Conservation (phyloP, 2,329 filamentous ascomycete species). For the Rhinocladiella similis region DNA sequence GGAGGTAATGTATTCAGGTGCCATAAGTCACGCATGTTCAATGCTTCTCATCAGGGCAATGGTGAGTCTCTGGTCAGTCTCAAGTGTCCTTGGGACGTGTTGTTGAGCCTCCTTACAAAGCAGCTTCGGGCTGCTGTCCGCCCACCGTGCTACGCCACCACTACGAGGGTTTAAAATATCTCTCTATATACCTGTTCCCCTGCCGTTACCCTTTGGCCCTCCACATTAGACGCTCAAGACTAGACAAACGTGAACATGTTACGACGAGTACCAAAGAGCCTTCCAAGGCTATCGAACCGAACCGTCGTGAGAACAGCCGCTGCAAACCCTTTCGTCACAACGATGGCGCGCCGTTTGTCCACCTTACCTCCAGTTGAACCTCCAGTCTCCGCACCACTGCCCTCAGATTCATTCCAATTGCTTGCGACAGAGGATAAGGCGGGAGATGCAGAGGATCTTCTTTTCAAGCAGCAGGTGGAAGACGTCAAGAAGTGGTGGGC, state of each 20-base stretch:
- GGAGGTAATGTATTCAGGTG: not conserved
- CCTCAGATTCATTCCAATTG: constrained; percentile 82
- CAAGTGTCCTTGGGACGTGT: not conserved
- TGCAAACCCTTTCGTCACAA: constrained; percentile 7
- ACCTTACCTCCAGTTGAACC: constrained; percentile 57
- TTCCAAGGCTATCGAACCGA: constrained; percentile 19
- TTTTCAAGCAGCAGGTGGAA: constrained; percentile 80
- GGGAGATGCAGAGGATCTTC: constrained; percentile 76
- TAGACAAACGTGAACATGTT: constrained; percentile 17
- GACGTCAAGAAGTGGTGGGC: constrained; percentile 92
- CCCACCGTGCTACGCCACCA: not conserved
- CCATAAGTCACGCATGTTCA: not conserved
- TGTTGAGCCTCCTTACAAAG: constrained; percentile 10
- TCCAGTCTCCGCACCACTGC: constrained; percentile 60
- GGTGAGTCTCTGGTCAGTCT: not conserved
- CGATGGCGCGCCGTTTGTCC: constrained; percentile 52
- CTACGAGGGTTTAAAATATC: too few species aligned
- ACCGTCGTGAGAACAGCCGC: constrained; percentile 3
- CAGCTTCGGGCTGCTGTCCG: constrained; percentile 7
- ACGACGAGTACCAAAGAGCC: constrained; percentile 20
- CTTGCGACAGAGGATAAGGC: constrained; percentile 75
- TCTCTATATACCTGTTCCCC: too few species aligned
- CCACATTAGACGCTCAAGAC: not conserved
- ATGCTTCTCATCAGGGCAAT: not conserved
- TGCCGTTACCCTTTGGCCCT: not conserved